Evolutionary conservation across 1,139 yeast genomes (phyloP), one percentile per base, ranked within the genome.

Genomic region (Ogataea hybrid): DNA sequence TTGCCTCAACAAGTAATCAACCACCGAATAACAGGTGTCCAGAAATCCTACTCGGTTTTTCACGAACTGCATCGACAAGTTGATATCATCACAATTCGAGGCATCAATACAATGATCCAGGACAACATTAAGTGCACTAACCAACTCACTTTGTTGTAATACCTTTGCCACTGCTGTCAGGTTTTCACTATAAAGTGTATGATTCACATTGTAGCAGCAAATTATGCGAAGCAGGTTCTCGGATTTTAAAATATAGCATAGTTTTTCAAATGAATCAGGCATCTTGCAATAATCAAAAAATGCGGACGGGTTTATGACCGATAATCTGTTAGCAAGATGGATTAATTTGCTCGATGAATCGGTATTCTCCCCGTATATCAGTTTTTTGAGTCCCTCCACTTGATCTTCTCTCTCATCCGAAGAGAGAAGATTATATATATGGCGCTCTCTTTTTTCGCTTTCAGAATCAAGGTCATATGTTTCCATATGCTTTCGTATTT

Each of bases 31-130:
- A 22, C 56, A 50, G 1, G 54, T 46, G 7, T 44, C 32, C 35
- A 58, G 37, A 17, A 59, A 51, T 9, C 34, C 28, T 8, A 35
- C 28, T 33, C 56, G 54, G 43, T 57, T 39, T 32, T 58, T 59
- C 22, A 55, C 53, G 35, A 52, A 53, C 27, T 58, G 63, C 44
- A 60, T 51, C 1, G 62, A 56, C 14, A 61, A 20, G 20, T 50
- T 51, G 10, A 57, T 47, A 32, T 59, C 58, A 14, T 52, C 53
- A 6, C 52, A 44, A 12, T 51, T 53, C 1, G 62, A 53, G 2
- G 58, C 48, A 44, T 60, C 61, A 15, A 49, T 35, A 7, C 57
- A 51, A 22, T 42, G 40, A 12, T 25, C 41, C 6, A 61, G 34
- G 6, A 52, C 44, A 11, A 50, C 47, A 2, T 44, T 45, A 2